A percentile compares a stretch with the other conserved stretches of the same genome.
Evolutionary conservation across 2,329 filamentous ascomycete species (phyloP).

Genomic region (Podosphaera xanthii): DNA sequence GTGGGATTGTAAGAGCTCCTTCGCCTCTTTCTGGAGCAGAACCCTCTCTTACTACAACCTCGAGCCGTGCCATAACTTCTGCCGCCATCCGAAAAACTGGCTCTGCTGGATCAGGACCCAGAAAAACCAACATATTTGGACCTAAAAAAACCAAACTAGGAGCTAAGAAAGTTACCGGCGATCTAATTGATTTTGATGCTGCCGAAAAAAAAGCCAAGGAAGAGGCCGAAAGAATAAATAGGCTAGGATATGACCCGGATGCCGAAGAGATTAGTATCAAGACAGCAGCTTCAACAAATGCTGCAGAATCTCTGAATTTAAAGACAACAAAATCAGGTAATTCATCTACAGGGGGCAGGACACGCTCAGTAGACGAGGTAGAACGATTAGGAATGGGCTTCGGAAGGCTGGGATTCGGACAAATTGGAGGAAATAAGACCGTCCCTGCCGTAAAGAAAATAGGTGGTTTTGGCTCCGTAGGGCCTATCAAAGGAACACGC

Average conservation of each 20-base stretch:
- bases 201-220: slow-evolving; percentile 94
- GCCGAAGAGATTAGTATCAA: slow-evolving; percentile 33
- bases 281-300: slow-evolving; percentile 20
- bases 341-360: slow-evolving; percentile 36
- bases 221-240: slow-evolving; percentile 86
- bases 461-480: slow-evolving; percentile 70
- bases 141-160: slow-evolving; percentile 76
- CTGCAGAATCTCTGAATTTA: slow-evolving; percentile 14
- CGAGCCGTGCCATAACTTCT: slow-evolving; percentile 53
- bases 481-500: slow-evolving; percentile 43
- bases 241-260: slow-evolving; percentile 85
- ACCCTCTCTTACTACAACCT: slow-evolving; percentile 27
- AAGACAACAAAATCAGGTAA: slow-evolving; percentile 6
- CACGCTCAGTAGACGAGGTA: slow-evolving; percentile 53
- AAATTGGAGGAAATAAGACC: slow-evolving; percentile 14
- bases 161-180: slow-evolving; percentile 67
- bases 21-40: slow-evolving; percentile 49
- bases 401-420: slow-evolving; percentile 15
- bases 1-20: slow-evolving; percentile 49
- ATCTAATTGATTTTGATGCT: slow-evolving; percentile 85
- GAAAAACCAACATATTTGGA: slow-evolving; percentile 68
- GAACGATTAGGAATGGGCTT: slow-evolving; percentile 57
- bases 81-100: slow-evolving; percentile 60
- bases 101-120: slow-evolving; percentile 35
- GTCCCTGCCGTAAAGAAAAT: slow-evolving; percentile 27